Percentiles rank a stretch among this genome's conserved stretches.
phyloP scores from a whole-genome alignment of 2,329 filamentous ascomycete genomes.

The Rhynchosporium graminicola region DNA sequence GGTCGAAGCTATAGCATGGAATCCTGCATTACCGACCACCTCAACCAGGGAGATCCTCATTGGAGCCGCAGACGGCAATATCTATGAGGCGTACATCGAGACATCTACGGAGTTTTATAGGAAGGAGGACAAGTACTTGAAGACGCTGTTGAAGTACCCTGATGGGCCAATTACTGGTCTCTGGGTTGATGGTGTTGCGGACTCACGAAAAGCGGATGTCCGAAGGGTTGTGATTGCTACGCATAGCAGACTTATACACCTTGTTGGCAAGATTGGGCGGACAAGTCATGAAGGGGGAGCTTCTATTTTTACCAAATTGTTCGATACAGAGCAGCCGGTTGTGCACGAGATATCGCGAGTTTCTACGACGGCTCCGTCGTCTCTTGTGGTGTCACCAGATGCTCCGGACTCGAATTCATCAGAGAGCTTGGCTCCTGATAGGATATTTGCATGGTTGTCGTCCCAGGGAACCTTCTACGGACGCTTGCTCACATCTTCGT shows the following conservation, averaged over 20 bases:
- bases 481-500: conserved; percentile 65
- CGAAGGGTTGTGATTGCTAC: conserved; percentile 81
- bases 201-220: conserved; percentile 62
- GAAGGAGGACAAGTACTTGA: conserved; percentile 90
- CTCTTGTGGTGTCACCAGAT: conserved; percentile 77
- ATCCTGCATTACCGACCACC: conserved; percentile 86
- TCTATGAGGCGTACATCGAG: conserved; percentile 95
- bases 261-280: conserved; percentile 74
- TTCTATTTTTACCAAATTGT: conserved; percentile 83
- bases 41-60: conserved; percentile 93
- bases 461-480: conserved; percentile 87
- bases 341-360: conserved; percentile 70
- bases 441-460: conserved; percentile 87
- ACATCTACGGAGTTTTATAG: conserved; percentile 93
- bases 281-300: conserved; percentile 75
- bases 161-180: conserved; percentile 84
- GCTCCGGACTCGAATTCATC: conserved; percentile 54
- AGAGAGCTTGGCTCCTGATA: conserved; percentile 62
- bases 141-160: conserved; percentile 76
- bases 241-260: conserved; percentile 74
- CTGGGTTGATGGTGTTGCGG: conserved; percentile 72
- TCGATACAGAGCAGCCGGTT: conserved; percentile 81
- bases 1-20: conserved; percentile 93
- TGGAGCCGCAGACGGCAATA: conserved; percentile 87
- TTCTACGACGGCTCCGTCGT: conserved; percentile 60